These are phyloP conservation scores for Dictyostelium brefeldianum DNA, from an alignment of 78 protist species.

Conservation along the genomic window DNA sequence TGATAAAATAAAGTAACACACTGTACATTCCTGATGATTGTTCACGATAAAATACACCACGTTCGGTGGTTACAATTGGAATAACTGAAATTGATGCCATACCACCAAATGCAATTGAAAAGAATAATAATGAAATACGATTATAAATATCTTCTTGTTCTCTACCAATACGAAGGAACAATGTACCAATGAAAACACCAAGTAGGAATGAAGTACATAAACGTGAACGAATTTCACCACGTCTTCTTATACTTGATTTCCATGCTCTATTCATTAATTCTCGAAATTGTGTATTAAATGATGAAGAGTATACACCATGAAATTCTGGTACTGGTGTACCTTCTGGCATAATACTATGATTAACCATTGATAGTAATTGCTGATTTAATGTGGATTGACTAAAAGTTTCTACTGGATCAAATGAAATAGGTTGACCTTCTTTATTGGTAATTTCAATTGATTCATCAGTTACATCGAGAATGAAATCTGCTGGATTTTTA, in stretches of 20 bases:
- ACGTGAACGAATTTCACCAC: slow-evolving; percentile 4
- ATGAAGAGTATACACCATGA: not conserved
- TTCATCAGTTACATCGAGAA: slow-evolving; percentile 61
- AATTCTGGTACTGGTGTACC: not conserved
- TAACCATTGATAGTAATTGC: not conserved
- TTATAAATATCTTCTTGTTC: slow-evolving; percentile 35
- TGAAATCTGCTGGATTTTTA: slow-evolving; percentile 84
- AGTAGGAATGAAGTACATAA: slow-evolving; percentile 9
- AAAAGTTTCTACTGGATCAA: slow-evolving; percentile 33
- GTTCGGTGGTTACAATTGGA: slow-evolving; percentile 27
- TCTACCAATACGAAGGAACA: slow-evolving; percentile 5
- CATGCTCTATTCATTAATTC: slow-evolving; percentile 16
- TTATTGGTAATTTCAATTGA: not conserved
- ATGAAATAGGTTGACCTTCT: not conserved
- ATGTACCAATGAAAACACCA: slow-evolving; percentile 43
- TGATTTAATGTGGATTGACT: not conserved
- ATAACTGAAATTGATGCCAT: slow-evolving; percentile 33
- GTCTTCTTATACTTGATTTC: not conserved
- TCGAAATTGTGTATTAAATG: slow-evolving; percentile 4
- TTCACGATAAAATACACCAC: slow-evolving; percentile 75
- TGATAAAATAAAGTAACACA: slow-evolving; percentile 16
- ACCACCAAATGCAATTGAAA: slow-evolving; percentile 35
- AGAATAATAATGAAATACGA: slow-evolving; percentile 55
- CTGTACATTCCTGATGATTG: slow-evolving; percentile 36
- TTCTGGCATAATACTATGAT: slow-evolving; percentile 8